Evolutionary conservation across 306 rosid species (phyloP).

Genomic region (Castanea crenata): DNA sequence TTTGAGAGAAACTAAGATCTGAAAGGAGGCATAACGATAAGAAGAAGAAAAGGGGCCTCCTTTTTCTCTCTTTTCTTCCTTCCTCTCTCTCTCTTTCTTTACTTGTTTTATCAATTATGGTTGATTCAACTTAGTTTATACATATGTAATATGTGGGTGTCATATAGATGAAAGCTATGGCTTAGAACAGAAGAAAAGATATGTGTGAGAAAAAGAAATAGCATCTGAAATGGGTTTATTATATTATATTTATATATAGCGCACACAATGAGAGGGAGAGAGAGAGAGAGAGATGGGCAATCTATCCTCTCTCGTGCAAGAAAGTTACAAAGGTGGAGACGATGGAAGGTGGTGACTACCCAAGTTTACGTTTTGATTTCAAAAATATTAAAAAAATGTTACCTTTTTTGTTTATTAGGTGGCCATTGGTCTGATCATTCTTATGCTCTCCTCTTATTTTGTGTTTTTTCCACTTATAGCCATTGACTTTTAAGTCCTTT

Average conservation of each 20-base stretch:
- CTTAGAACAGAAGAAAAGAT: slow-evolving; percentile 14
- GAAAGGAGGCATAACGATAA: slow-evolving; percentile 62
- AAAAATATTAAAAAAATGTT: neutral
- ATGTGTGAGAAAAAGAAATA: slow-evolving; percentile 43
- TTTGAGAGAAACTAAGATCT: slow-evolving; percentile 77
- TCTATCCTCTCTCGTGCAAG: slow-evolving; percentile 43
- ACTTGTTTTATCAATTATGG: slow-evolving; percentile 42
- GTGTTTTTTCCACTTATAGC: neutral
- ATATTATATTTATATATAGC: neutral
- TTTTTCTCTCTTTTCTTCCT: slow-evolving; percentile 19
- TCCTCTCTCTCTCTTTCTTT: slow-evolving; percentile 5
- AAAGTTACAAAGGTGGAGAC: slow-evolving; percentile 32
- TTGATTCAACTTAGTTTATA: slow-evolving; percentile 44
- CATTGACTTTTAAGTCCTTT: slow-evolving; percentile 6
- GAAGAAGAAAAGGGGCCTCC: slow-evolving; percentile 77
- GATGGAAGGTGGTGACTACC: slow-evolving; percentile 50
- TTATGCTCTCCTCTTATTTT: neutral
- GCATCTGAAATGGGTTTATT: slow-evolving; percentile 31
- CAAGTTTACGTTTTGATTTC: slow-evolving; percentile 21
- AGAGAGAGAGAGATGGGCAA: slow-evolving; percentile 23
- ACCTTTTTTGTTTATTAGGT: neutral
- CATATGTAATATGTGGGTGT: slow-evolving; percentile 23
- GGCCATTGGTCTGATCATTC: neutral
- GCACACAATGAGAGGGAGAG: slow-evolving; percentile 18
- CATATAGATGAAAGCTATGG: too few relatives aligned